These are phyloP conservation scores for Xylaria nigripes DNA, from an alignment of 495 filamentous ascomycete genomes.

Conservation along the genomic window DNA sequence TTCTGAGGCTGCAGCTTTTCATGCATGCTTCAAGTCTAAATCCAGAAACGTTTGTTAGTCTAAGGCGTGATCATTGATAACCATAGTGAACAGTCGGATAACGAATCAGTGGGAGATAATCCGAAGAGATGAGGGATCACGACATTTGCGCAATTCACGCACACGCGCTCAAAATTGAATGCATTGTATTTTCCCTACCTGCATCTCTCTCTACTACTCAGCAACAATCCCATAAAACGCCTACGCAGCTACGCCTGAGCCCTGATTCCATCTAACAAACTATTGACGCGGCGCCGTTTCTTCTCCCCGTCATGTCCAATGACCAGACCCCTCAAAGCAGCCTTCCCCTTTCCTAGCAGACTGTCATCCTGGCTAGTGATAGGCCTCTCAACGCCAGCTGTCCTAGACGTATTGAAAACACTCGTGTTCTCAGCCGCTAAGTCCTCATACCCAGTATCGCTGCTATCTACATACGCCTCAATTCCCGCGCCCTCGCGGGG, in stretches of 20 bases:
- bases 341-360: not conserved
- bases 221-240: not conserved
- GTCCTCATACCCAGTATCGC: slow-evolving; percentile 44
- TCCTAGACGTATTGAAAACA: not conserved
- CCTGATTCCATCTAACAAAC: slow-evolving; percentile 8
- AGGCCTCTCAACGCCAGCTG: not conserved
- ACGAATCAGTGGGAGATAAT: no score
- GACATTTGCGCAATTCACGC: not conserved
- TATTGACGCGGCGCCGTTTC: not conserved
- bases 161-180: not conserved
- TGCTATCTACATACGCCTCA: slow-evolving; percentile 54
- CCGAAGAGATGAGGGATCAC: no score
- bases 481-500: slow-evolving; percentile 50
- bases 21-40: no score
- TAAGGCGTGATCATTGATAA: no score
- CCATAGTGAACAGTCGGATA: no score
- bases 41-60: no score
- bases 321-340: not conserved
- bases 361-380: not conserved
- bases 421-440: slow-evolving; percentile 13
- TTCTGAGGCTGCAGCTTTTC: no score
- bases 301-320: slow-evolving; percentile 11
- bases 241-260: slow-evolving; percentile 13
- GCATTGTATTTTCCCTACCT: not conserved
- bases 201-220: not conserved